Evolutionary conservation across 805 yeast genomes (phyloP), one percentile per base, ranked within the genome.

Genomic region (Saturnispora zaruensis): DNA sequence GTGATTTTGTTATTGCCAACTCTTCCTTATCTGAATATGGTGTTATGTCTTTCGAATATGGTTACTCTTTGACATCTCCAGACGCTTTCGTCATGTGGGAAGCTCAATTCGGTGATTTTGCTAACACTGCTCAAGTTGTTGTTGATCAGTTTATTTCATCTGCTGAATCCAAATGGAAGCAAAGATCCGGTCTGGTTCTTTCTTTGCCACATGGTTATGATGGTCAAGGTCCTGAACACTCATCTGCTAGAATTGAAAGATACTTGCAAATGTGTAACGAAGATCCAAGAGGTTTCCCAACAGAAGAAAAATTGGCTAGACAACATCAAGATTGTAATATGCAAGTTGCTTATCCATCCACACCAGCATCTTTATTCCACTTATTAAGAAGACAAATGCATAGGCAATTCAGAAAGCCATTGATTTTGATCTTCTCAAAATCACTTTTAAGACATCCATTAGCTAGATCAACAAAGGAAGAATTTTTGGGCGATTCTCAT

Each of bases 191-290:
- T 68, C 67, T 93, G 53, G 96, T 93, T 36, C 73, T 93, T 60
- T 87, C 97, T 3, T 78, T 93, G 71, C 99, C 99, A 51, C 99
- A 93, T 68, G 99, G 99, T 74, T 93, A 90, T 69, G 99, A 93
- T 68, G 99, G 99, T 59, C 99, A 93, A 76, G 99, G 99, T 64
- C 98, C 99, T 58, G 99, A 93, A 76, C 99, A 93, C 73, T 93
- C 99, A 25, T 87, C 96, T 51, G 98, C 96, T 63, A 84, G 98
- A 78, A 71, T 93, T 49, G 99, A 93, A 76, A 84, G 99, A 76
- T 93, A 89, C 74, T 77, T 93, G 70, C 96, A 87, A 75, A 72
- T 93, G 66, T 84, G 96, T 65, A 90, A 90, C 67, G 99, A 93
- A 74, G 99, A 93, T 69, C 88, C 87, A 63, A 85, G 98, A 72